These are phyloP conservation scores for Maudiozyma turicensis DNA, from an alignment of 805 yeast species.

Conservation along the genomic window DNA sequence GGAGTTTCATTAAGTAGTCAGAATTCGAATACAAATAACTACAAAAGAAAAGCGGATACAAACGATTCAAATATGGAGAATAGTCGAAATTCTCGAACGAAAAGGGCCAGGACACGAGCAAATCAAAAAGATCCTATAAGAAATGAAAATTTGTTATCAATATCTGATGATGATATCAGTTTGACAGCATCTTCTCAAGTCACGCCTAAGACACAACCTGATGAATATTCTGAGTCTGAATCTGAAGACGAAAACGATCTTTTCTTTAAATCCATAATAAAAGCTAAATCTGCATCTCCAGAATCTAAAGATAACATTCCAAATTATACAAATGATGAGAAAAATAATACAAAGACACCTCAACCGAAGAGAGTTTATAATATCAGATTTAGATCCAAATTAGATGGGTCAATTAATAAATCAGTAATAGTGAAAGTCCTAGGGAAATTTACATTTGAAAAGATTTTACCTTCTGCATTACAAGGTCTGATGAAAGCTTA, in stretches of 20 bases:
- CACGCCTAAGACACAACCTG: neutral
- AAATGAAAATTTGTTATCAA: neutral
- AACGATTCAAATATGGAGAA: neutral
- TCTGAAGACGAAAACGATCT: conserved; percentile 20
- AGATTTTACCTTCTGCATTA: conserved; percentile 22
- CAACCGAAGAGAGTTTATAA: conserved; percentile 17
- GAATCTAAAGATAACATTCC: too few species aligned
- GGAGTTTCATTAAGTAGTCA: too few species aligned
- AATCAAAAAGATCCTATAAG: neutral
- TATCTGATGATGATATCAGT: neutral
- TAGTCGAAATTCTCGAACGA: neutral
- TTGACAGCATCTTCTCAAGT: neutral
- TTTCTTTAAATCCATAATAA: conserved; percentile 16
- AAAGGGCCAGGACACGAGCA: neutral
- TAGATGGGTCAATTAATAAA: conserved; percentile 22
- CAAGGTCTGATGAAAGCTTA: conserved; percentile 16
- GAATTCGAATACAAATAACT: neutral
- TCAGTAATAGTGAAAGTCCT: conserved; percentile 22
- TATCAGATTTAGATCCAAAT: conserved; percentile 19
- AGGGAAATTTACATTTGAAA: conserved; percentile 20
- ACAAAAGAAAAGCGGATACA: neutral
- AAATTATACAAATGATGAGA: neutral
- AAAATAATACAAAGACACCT: neutral
- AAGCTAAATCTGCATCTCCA: conserved; percentile 5
- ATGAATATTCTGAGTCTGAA: neutral